Percentiles rank a stretch among this genome's conserved stretches.
Conservation (phyloP, 139 green algal genomes). For the Diplosphaera chodatii region DNA sequence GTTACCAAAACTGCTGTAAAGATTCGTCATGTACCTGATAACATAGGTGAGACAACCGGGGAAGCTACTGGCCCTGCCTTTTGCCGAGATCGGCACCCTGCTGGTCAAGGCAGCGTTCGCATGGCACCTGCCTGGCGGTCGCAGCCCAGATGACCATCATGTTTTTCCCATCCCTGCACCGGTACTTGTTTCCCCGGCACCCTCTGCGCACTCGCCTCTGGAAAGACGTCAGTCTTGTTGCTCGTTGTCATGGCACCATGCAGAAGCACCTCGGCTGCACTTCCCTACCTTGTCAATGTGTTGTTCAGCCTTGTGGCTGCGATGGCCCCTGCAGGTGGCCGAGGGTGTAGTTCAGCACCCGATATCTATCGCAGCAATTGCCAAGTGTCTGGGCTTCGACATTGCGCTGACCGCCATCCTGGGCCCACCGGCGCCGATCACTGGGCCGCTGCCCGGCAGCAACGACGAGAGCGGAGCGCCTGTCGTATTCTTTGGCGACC, state of each 20-base stretch:
- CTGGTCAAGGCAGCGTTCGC: constrained; percentile 9
- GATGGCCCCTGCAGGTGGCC: neutral
- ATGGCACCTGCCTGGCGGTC: constrained; percentile 41
- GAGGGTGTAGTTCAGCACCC: constrained; percentile 27
- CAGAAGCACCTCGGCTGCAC: too few relatives aligned
- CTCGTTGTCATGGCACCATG: too few relatives aligned
- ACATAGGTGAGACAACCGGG: constrained; percentile 10
- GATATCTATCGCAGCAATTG: constrained; percentile 30
- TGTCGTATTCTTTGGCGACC: constrained; percentile 33
- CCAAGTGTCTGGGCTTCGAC: constrained; percentile 21
- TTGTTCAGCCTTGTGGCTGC: too few relatives aligned
- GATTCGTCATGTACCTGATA: neutral
- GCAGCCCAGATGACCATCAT: constrained; percentile 43
- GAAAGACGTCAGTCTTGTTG: too few relatives aligned
- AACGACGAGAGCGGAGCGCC: neutral
- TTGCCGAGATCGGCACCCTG: constrained; percentile 12
- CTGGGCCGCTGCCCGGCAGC: neutral
- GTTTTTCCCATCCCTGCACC: constrained; percentile 35
- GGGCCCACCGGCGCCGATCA: neutral
- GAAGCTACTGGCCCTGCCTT: constrained; percentile 34
- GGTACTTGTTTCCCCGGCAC: neutral
- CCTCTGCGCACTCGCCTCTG: too few relatives aligned
- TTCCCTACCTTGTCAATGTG: too few relatives aligned
- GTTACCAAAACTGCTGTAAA: too few relatives aligned
- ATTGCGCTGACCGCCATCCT: constrained; percentile 13